Evolutionary conservation across 139 green algal genomes (phyloP).

Genomic region (Micractinium sp.): DNA sequence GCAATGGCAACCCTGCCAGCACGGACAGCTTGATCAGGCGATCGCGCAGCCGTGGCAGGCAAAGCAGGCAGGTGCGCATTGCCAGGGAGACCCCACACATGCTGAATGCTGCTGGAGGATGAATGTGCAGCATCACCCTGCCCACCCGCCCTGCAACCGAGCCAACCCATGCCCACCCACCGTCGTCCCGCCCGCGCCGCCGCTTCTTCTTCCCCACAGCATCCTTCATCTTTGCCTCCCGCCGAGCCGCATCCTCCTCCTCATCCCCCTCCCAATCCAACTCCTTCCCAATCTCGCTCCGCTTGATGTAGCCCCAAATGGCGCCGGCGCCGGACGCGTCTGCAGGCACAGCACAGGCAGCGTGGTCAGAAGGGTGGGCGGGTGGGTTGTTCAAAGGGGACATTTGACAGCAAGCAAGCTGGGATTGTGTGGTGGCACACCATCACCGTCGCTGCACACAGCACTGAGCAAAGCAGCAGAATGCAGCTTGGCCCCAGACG

Average conservation of each 20-base stretch:
- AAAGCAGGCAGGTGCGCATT: too few relatives aligned
- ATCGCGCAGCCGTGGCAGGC: too few relatives aligned
- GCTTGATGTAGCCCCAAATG: conserved; percentile 11
- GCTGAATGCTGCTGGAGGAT: too few relatives aligned
- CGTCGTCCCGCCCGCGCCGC: background rate
- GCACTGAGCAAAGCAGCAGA: background rate
- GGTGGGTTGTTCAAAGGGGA: background rate
- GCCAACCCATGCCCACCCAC: background rate
- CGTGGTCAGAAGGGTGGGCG: background rate
- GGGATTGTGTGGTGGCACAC: too few relatives aligned
- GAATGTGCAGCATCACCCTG: too few relatives aligned
- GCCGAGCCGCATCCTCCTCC: conserved; percentile 8
- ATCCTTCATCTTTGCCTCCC: background rate
- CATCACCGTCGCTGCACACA: background rate
- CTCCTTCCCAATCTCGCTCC: conserved; percentile 9
- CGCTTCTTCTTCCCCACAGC: background rate
- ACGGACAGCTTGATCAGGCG: background rate
- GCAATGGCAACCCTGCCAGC: background rate
- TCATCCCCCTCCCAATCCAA: conserved; percentile 22
- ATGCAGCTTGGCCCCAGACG: background rate
- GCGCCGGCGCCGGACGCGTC: background rate
- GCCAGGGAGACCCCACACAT: too few relatives aligned
- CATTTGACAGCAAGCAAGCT: background rate
- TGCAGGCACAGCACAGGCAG: background rate
- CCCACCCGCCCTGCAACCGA: too few relatives aligned